Base-by-base conservation (phyloP, 371 early-diverging fungal species). In the Coemansia sp. region DNA sequence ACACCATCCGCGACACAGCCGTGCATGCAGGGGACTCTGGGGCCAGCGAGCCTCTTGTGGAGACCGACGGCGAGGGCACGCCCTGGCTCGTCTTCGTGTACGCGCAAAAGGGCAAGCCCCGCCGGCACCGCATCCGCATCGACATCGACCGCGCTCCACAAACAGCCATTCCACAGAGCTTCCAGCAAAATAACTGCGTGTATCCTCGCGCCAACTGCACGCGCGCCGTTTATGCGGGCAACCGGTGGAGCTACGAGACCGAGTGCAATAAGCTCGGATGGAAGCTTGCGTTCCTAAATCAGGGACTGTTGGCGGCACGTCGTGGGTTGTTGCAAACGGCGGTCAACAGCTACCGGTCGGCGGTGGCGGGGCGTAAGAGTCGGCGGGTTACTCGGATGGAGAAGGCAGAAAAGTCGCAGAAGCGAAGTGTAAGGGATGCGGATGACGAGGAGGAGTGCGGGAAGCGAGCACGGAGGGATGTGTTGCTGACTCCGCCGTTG, bases 311-410 rank as follows among this genome's bases (percentile, higher is more conserved):
- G 39, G 85, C 89, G 51, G 95, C 90, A 7, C 91, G 92, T 55
- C 87, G 96, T 55, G 98, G 98, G 2, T 81, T 97, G 51, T 86
- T 98, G 57, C 98, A 98, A 77, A 84, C 97, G 0, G 96, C 96
- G 2, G 98, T 98, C 0, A 97, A 98, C 77, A 91, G 90, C 39
- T 98, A 92, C 72, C 86, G 97, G 57, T 92, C 95, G 64, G 86
- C 92, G 10, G 89, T 89, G 67, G 90, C 92, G 13, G 89, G 90
- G 50, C 85, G 89, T 77, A 84, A 92, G 58, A 90, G 89, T 22
- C 84, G 94, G 48, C 84, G 94, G 27, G 88, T 93, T 1, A 87
- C 91, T 8, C 84, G 92, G 55, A 87, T 93, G 72, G 92, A 93
- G 66, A 92, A 92, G 78, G 68, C 77, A 7, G 69, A 74, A 58